These are phyloP conservation scores for Mollisiaceae sp. DNA, from an alignment of 2,329 filamentous ascomycete genomes.

Conservation along the genomic window DNA sequence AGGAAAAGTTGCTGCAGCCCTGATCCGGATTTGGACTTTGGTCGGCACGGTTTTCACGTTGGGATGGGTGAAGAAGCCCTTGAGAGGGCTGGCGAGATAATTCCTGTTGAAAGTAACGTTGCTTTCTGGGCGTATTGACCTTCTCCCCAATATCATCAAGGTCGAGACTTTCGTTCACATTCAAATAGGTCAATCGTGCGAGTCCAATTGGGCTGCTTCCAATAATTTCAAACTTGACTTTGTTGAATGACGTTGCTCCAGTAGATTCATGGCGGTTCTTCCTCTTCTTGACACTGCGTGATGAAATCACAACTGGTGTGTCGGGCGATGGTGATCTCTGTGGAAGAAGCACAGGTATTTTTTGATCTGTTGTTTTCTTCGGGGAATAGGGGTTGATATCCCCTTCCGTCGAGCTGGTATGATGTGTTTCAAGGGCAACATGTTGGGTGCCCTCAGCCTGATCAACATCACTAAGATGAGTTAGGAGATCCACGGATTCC, in stretches of 20 bases:
- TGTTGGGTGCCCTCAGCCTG: constrained; percentile 27
- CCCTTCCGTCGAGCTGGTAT: constrained; percentile 39
- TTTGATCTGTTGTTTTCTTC: neutral
- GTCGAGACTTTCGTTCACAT: constrained; percentile 42
- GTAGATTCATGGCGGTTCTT: constrained; percentile 25
- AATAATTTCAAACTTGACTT: constrained; percentile 38
- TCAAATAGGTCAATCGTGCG: neutral
- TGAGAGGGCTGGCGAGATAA: neutral
- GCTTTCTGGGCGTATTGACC: constrained; percentile 43
- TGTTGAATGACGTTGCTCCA: constrained; percentile 18
- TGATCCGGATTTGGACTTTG: constrained; percentile 10
- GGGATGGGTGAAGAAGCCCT: neutral
- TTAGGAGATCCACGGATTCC: constrained; percentile 18
- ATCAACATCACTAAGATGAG: constrained; percentile 8
- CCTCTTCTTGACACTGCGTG: constrained; percentile 37
- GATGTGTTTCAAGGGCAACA: constrained; percentile 23
- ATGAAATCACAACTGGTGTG: constrained; percentile 35
- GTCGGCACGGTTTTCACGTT: neutral
- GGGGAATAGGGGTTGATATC: constrained; percentile 23
- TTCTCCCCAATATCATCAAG: constrained; percentile 45
- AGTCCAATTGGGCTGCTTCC: constrained; percentile 40
- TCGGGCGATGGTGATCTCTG: constrained; percentile 25
- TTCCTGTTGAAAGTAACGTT: constrained; percentile 10
- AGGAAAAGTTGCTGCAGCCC: neutral
- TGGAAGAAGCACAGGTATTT: neutral